phyloP scores from a whole-genome alignment of 2,329 filamentous ascomycete genomes.

The Ophiostoma perfectum region DNA sequence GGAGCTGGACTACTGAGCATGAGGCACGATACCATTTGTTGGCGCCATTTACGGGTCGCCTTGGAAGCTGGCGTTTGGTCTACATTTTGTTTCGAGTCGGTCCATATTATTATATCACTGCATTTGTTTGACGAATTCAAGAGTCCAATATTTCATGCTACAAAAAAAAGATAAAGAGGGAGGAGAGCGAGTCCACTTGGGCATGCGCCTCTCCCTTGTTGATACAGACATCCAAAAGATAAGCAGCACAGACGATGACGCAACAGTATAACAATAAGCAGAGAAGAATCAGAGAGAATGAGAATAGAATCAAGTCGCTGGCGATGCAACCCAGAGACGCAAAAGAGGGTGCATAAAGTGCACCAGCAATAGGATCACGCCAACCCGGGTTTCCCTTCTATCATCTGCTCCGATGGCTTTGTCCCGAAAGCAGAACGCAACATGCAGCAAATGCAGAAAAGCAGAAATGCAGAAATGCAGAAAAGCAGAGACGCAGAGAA shows the following conservation, averaged over 20 bases:
- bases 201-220: not conserved
- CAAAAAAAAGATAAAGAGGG: not conserved
- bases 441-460: not conserved
- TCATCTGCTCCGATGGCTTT: not conserved
- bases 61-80: not conserved
- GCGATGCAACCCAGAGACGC: constrained; percentile 4
- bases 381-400: not conserved
- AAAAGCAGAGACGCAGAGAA: not conserved
- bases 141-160: constrained; percentile 15
- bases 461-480: not conserved
- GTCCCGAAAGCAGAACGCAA: not conserved
- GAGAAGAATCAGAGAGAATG: not conserved
- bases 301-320: constrained; percentile 5
- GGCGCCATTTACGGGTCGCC: not conserved
- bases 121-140: not conserved
- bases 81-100: not conserved
- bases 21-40: not conserved
- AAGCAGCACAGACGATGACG: not conserved
- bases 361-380: not conserved
- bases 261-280: not conserved
- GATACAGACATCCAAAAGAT: constrained; percentile 9
- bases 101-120: not conserved
- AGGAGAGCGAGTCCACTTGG: not conserved
- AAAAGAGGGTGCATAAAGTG: not conserved
- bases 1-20: constrained; percentile 3